Conservation (phyloP, 1,284 basidiomycete species). For the Naganishia sp. region DNA sequence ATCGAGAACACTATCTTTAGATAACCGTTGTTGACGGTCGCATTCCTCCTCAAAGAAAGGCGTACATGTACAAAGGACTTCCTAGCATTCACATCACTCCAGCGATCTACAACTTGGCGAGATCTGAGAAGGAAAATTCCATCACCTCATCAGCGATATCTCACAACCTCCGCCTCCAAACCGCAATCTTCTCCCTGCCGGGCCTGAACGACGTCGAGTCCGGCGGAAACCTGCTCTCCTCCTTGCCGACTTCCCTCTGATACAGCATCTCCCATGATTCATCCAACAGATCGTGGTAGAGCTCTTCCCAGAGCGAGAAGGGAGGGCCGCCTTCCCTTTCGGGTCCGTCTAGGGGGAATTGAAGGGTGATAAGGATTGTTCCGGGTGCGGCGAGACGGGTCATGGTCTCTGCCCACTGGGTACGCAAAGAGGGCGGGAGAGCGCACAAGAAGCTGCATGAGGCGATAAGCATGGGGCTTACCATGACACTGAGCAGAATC, state of each 20-base stretch:
- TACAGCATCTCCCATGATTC: conserved; percentile 55
- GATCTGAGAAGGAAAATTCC: too few relatives aligned
- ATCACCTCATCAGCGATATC: too few relatives aligned
- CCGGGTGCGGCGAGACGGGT: conserved; percentile 61
- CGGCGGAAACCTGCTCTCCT: conserved; percentile 51
- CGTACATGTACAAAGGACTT: too few relatives aligned
- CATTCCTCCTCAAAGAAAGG: too few relatives aligned
- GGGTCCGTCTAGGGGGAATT: conserved; percentile 58
- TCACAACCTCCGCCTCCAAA: conserved; percentile 36
- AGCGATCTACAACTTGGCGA: too few relatives aligned
- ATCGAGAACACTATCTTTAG: too few relatives aligned
- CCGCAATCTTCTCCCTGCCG: conserved; percentile 38
- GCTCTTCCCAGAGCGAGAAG: conserved; percentile 62
- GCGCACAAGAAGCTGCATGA: conserved; percentile 67
- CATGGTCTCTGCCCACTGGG: conserved; percentile 65
- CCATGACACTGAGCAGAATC: background rate
- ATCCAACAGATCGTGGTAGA: conserved; percentile 62
- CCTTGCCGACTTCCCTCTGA: conserved; percentile 61
- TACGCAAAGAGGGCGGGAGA: conserved; percentile 61
- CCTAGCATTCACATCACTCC: too few relatives aligned
- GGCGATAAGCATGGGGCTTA: background rate
- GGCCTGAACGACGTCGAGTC: conserved; percentile 26
- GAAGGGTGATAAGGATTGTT: conserved; percentile 64
- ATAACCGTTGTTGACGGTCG: too few relatives aligned
- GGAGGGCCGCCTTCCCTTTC: conserved; percentile 64